These are phyloP conservation scores for Tricholoma bakamatsutake DNA, from an alignment of 768 basidiomycete genomes.

Conservation along the genomic window DNA sequence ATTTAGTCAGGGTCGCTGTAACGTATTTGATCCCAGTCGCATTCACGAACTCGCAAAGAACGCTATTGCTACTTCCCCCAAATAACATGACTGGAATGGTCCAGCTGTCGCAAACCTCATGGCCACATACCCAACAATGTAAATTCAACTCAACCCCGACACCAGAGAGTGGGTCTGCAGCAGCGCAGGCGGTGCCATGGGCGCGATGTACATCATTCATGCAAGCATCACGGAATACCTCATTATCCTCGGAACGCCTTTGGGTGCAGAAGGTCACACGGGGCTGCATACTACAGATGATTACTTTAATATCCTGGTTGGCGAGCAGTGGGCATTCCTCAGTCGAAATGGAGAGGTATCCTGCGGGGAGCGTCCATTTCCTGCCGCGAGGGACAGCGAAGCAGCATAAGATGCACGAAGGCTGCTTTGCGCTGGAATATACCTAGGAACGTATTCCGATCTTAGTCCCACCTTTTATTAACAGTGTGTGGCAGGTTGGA, in stretches of 20 bases:
- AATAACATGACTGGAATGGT: slow-evolving; percentile 72
- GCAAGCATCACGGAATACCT: slow-evolving; percentile 96
- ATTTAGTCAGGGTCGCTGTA: slow-evolving; percentile 68
- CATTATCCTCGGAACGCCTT: slow-evolving; percentile 92
- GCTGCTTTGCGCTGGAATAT: slow-evolving; percentile 94
- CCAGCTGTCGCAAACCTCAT: slow-evolving; percentile 69
- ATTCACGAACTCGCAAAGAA: slow-evolving; percentile 71
- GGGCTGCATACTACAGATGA: slow-evolving; percentile 96
- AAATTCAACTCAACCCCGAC: slow-evolving; percentile 52
- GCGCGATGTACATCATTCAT: slow-evolving; percentile 96
- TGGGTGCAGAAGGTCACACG: slow-evolving; percentile 95
- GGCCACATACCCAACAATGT: slow-evolving; percentile 53
- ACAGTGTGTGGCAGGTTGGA: slow-evolving; percentile 74
- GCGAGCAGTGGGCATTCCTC: slow-evolving; percentile 92
- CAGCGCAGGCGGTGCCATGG: slow-evolving; percentile 98
- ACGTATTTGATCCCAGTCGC: slow-evolving; percentile 69
- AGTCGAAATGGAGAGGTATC: slow-evolving; percentile 82
- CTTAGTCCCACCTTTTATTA: not conserved
- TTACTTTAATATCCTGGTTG: slow-evolving; percentile 92
- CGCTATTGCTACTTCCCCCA: slow-evolving; percentile 61
- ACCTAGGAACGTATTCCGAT: slow-evolving; percentile 42
- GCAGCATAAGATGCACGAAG: slow-evolving; percentile 98
- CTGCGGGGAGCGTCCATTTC: slow-evolving; percentile 78
- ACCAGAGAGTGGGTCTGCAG: slow-evolving; percentile 88
- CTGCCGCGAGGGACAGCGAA: slow-evolving; percentile 80